Percentiles rank a stretch among this genome's conserved stretches.
Evolutionary conservation across 2,329 filamentous ascomycete genomes (phyloP).

Genomic region (Microcyclospora tardicrescens): DNA sequence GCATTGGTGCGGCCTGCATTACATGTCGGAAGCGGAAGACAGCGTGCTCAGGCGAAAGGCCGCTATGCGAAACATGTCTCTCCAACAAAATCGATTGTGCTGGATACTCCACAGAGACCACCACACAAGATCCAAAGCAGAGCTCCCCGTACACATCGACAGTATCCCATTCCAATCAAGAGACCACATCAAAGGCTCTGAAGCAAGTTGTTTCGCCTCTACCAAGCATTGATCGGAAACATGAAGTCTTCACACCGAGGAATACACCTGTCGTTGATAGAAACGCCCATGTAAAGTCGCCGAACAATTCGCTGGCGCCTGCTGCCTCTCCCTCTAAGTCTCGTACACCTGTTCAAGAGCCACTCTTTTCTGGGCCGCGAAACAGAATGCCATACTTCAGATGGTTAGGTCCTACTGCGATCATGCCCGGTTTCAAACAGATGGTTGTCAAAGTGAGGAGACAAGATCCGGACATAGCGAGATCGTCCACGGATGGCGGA

Average conservation of each 20-base stretch:
- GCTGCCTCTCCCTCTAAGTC: neutral
- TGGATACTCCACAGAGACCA: slow-evolving; percentile 30
- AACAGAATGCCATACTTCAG: slow-evolving; percentile 76
- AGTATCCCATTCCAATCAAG: too few relatives aligned
- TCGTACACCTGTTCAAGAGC: slow-evolving; percentile 2
- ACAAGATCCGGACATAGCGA: slow-evolving; percentile 47
- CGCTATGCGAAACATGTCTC: slow-evolving; percentile 32
- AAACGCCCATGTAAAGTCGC: neutral
- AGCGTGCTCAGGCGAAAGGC: slow-evolving; percentile 34
- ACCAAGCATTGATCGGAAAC: too few relatives aligned
- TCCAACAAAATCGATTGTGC: slow-evolving; percentile 37
- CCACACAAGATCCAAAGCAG: slow-evolving; percentile 6
- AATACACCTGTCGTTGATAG: too few relatives aligned
- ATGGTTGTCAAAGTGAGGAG: slow-evolving; percentile 72
- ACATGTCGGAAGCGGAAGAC: slow-evolving; percentile 39
- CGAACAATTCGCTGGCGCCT: neutral
- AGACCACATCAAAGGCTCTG: too few relatives aligned
- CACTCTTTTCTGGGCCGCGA: slow-evolving; percentile 25
- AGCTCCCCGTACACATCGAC: slow-evolving; percentile 1
- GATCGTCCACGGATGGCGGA: slow-evolving; percentile 37
- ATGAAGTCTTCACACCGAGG: too few relatives aligned
- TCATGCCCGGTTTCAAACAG: slow-evolving; percentile 83
- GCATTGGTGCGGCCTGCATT: slow-evolving; percentile 58
- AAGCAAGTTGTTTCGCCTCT: too few relatives aligned
- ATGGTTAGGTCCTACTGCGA: slow-evolving; percentile 82